Evolutionary conservation across 2,329 filamentous ascomycete species (phyloP).

Genomic region (Pseudogymnoascus sp.): DNA sequence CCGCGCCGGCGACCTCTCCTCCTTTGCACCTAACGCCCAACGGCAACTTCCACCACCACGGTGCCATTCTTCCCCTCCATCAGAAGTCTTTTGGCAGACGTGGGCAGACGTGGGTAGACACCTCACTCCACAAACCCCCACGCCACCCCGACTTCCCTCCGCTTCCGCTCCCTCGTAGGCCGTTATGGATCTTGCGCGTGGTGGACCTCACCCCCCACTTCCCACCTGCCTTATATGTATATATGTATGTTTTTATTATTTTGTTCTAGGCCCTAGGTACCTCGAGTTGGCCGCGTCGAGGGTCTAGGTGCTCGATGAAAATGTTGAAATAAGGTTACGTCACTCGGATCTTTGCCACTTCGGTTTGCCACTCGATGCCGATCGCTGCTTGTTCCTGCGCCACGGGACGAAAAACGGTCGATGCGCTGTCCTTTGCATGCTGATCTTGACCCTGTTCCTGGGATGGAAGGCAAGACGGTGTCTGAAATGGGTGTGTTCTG

Average conservation of each 20-base stretch:
- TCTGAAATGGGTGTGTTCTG: background rate
- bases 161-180: background rate
- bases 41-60: background rate
- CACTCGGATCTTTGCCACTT: conserved; percentile 5
- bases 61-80: background rate
- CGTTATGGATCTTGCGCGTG: background rate
- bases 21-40: background rate
- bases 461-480: background rate
- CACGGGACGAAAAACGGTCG: background rate
- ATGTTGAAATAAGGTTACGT: conserved; percentile 6
- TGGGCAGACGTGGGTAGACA: background rate
- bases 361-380: background rate
- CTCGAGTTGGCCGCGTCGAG: background rate
- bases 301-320: background rate
- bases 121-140: background rate
- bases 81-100: background rate
- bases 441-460: conserved; percentile 3
- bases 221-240: background rate
- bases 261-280: background rate
- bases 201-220: background rate
- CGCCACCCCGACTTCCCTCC: background rate
- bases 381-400: conserved; percentile 8
- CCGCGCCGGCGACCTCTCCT: background rate
- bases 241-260: background rate
- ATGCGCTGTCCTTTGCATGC: background rate